A percentile compares a stretch with the other conserved stretches of the same genome.
phyloP scores from a whole-genome alignment of 192 early-diverging fungal genomes.

The Coemansia sp. region DNA sequence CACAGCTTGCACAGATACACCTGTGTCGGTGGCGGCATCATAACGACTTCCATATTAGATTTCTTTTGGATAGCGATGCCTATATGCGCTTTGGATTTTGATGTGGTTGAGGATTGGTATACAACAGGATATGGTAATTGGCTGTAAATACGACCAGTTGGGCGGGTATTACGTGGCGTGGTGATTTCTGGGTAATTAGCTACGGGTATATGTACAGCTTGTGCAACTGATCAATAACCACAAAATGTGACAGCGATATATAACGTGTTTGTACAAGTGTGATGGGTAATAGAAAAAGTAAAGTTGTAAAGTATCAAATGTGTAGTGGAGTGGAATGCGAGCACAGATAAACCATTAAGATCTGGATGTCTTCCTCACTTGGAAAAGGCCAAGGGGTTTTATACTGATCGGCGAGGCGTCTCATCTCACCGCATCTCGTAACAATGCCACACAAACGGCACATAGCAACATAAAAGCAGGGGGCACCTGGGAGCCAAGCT shows the following conservation, averaged over 20 bases:
- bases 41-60: conserved; percentile 18
- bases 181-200: not conserved
- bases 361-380: not conserved
- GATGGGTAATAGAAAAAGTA: not conserved
- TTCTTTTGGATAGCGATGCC: not conserved
- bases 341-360: not conserved
- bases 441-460: not conserved
- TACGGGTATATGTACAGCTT: not conserved
- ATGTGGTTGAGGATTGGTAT: not conserved
- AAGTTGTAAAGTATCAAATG: not conserved
- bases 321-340: not conserved
- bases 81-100: not conserved
- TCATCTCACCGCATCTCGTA: not conserved
- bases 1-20: conserved; percentile 54
- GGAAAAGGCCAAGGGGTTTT: conserved; percentile 1
- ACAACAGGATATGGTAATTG: not conserved
- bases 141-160: not conserved
- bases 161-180: not conserved
- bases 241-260: not conserved
- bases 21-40: conserved; percentile 51
- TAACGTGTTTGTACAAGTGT: not conserved
- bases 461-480: not conserved
- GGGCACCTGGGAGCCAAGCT: not conserved
- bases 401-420: conserved; percentile 9
- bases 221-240: not conserved